phyloP scores from a whole-genome alignment of 1,284 basidiomycete species.

The Golubevia sp. region DNA sequence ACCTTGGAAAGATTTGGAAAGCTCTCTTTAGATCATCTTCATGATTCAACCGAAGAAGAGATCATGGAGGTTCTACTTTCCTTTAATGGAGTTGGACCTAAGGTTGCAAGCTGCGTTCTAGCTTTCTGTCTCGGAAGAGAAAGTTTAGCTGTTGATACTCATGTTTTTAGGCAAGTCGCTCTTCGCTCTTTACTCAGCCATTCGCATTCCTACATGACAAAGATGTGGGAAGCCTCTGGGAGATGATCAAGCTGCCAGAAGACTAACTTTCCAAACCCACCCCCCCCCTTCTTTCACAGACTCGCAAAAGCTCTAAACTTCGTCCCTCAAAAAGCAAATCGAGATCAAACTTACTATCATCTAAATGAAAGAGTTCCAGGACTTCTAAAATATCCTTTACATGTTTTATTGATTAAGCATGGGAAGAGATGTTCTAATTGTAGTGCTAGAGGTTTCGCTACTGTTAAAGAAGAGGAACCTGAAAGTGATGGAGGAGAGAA shows the following conservation, averaged over 20 bases:
- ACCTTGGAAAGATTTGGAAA: constrained; percentile 26
- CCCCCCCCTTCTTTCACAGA: constrained; percentile 69
- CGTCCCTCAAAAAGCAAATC: constrained; percentile 71
- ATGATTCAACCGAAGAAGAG: constrained; percentile 27
- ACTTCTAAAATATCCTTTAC: constrained; percentile 73
- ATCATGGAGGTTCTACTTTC: constrained; percentile 41
- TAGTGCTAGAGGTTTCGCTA: constrained; percentile 52
- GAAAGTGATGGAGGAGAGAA: constrained; percentile 5
- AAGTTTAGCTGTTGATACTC: constrained; percentile 48
- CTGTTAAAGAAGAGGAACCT: constrained; percentile 46
- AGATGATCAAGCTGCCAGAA: neutral
- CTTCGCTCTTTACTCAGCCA: neutral
- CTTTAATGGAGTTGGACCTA: constrained; percentile 50
- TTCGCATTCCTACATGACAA: too few species aligned
- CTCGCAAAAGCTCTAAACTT: constrained; percentile 72
- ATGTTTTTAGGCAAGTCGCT: constrained; percentile 67
- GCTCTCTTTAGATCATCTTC: constrained; percentile 51
- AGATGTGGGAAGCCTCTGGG: too few species aligned
- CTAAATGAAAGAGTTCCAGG: constrained; percentile 71
- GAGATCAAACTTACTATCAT: constrained; percentile 74
- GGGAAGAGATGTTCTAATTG: constrained; percentile 62
- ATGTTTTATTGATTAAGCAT: constrained; percentile 74
- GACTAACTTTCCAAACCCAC: neutral
- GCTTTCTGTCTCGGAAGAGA: constrained; percentile 42
- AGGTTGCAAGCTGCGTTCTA: constrained; percentile 40